These are phyloP conservation scores for Nakazawaea anatomiae DNA, from an alignment of 805 yeast genomes.

Conservation along the genomic window DNA sequence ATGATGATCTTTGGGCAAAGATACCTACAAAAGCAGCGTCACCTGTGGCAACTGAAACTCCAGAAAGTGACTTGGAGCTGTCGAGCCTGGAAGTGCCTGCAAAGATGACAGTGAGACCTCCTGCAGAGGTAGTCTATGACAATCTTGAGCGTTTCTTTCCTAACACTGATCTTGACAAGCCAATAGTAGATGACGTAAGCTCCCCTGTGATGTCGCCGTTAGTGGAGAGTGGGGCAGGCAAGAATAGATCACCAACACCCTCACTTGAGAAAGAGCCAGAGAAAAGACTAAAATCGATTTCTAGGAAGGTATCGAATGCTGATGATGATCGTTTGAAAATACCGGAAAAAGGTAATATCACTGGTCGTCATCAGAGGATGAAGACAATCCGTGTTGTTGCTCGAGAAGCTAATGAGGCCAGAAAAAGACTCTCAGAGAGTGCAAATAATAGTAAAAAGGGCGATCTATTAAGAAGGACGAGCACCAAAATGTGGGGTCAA, in stretches of 20 bases:
- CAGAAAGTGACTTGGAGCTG: neutral
- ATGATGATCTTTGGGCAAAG: slow-evolving; percentile 59
- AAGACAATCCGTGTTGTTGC: slow-evolving; percentile 93
- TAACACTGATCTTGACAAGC: slow-evolving; percentile 83
- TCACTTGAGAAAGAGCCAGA: neutral
- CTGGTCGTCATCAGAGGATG: slow-evolving; percentile 51
- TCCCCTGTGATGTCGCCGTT: slow-evolving; percentile 53
- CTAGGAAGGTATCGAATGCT: slow-evolving; percentile 38
- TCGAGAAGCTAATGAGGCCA: slow-evolving; percentile 72
- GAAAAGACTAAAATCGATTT: slow-evolving; percentile 22
- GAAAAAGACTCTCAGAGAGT: slow-evolving; percentile 31
- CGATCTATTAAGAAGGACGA: slow-evolving; percentile 55
- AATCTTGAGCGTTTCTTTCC: slow-evolving; percentile 93
- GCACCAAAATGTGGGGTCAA: slow-evolving; percentile 98
- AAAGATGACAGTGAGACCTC: slow-evolving; percentile 74
- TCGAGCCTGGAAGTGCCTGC: neutral
- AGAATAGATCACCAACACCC: neutral
- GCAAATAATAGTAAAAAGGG: slow-evolving; percentile 12
- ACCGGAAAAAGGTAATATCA: neutral
- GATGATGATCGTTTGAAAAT: slow-evolving; percentile 12
- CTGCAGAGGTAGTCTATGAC: slow-evolving; percentile 88
- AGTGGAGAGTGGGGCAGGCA: slow-evolving; percentile 16
- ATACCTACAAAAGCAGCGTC: slow-evolving; percentile 22
- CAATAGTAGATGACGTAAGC: slow-evolving; percentile 69
- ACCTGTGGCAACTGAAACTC: slow-evolving; percentile 3